Evolutionary conservation across 2,329 filamentous ascomycete species (phyloP).

Genomic region (Alternaria triticimaculans): DNA sequence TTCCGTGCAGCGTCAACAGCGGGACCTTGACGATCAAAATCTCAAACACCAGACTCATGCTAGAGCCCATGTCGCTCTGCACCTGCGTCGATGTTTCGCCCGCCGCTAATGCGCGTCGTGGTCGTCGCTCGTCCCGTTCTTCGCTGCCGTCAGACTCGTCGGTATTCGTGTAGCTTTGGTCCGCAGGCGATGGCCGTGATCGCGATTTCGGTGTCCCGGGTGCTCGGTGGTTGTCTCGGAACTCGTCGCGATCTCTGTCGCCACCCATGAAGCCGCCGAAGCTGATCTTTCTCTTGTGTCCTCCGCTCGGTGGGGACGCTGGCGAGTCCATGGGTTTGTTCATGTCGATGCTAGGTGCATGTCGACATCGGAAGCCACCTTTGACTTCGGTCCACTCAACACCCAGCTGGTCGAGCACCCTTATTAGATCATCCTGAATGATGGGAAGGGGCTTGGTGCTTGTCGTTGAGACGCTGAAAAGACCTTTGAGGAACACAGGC

Average conservation of each 20-base stretch:
- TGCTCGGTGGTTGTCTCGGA: conserved; percentile 65
- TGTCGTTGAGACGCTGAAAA: conserved; percentile 97
- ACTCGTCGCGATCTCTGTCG: conserved; percentile 67
- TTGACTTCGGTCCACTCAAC: conserved; percentile 94
- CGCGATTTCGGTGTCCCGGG: conserved; percentile 58
- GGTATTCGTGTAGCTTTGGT: conserved; percentile 84
- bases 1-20: conserved; percentile 87
- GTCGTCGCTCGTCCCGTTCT: conserved; percentile 56
- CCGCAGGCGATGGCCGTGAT: conserved; percentile 58
- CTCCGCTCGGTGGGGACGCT: conserved; percentile 42
- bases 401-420: conserved; percentile 83
- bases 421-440: conserved; percentile 88
- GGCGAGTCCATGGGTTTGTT: conserved; percentile 70
- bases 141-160: conserved; percentile 80
- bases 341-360: conserved; percentile 87
- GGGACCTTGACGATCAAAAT: conserved; percentile 98
- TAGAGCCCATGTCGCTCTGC: conserved; percentile 84
- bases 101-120: conserved; percentile 57
- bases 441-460: conserved; percentile 86
- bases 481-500: conserved; percentile 92
- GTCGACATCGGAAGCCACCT: conserved; percentile 89
- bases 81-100: conserved; percentile 93
- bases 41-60: conserved; percentile 87
- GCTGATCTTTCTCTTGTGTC: conserved; percentile 80
- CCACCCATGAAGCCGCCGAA: conserved; percentile 73